These are phyloP conservation scores for Epichloe glyceriae DNA, from an alignment of 2,329 filamentous ascomycete genomes.

Conservation along the genomic window DNA sequence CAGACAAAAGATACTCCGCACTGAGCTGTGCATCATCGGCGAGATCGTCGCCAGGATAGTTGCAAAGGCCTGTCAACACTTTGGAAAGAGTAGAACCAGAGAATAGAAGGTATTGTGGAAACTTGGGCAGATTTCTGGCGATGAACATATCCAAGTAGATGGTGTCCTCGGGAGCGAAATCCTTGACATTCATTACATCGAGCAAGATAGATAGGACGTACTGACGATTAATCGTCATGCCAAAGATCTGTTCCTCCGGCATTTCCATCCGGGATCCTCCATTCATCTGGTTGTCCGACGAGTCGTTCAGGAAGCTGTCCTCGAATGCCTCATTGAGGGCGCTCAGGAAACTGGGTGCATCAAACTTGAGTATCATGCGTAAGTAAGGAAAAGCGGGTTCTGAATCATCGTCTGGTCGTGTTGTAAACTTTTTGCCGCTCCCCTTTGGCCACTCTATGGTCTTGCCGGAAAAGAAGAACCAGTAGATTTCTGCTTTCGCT, in stretches of 20 bases:
- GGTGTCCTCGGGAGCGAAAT: constrained; percentile 69
- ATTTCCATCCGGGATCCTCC: constrained; percentile 36
- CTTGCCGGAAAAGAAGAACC: constrained; percentile 83
- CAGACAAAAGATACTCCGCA: constrained; percentile 83
- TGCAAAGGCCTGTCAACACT: constrained; percentile 70
- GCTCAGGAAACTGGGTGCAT: constrained; percentile 85
- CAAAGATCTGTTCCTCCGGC: constrained; percentile 53
- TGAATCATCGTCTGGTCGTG: constrained; percentile 38
- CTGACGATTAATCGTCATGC: constrained; percentile 71
- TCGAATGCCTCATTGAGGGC: constrained; percentile 96
- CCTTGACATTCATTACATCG: constrained; percentile 70
- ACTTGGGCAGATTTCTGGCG: constrained; percentile 88
- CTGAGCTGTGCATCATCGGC: constrained; percentile 95
- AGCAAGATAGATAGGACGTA: constrained; percentile 84
- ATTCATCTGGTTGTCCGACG: constrained; percentile 47
- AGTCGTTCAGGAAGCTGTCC: constrained; percentile 81
- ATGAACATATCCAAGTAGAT: constrained; percentile 99
- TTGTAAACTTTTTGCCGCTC: constrained; percentile 46
- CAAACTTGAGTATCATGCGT: constrained; percentile 71
- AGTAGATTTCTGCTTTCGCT: constrained; percentile 82
- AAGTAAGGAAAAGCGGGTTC: constrained; percentile 79
- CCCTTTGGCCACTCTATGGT: constrained; percentile 62
- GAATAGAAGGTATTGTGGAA: constrained; percentile 86
- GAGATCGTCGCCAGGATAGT: constrained; percentile 67
- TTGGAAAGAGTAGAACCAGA: constrained; percentile 74